Base-by-base conservation (phyloP, 169 alveolate species). In the Babesia bovis region DNA sequence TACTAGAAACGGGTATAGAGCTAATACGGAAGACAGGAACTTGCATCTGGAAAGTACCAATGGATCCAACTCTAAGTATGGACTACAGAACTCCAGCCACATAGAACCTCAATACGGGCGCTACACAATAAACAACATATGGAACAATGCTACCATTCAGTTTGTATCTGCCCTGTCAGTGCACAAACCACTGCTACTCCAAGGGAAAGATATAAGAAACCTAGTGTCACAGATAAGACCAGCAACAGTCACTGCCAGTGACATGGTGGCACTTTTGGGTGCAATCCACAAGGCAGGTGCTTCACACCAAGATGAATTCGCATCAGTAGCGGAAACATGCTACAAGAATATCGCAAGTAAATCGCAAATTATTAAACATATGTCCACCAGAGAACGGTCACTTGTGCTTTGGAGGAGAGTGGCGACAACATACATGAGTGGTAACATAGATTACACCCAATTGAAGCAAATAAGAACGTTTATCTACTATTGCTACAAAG, bases 371-470 rank as follows among this genome's bases (percentile, higher is more conserved):
- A n/a, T 58, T 23, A 4, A 56, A 12, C 32, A 49, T 41, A 36
- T 72, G 38, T 59, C 47, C 25, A 42, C 50, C 57, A 10, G 69
- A 41, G 83, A 72, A 42, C 40, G 66, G 15, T 49, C 83, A 58
- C 67, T 72, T 25, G 56, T 72, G 55, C 73, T 72, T 26, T 72
- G 69, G 65, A 42, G 70, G 28, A 44, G 57, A 4, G 44, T 72
- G 32, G 61, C 83, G 33, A 72, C 49, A 47, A 9, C 2, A 28
- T 72, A 72, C 55, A 72, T 72, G 83, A 23, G 35, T 28, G 67
- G 9, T 12, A 38, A 45, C 47, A 5, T 36, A 0, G 23, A 17
- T 17, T 36, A 40, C 10, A 9, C 13, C 17, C 44, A 28, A 12
- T 19, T 55, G 30, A 28, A 23, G 42, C 61, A 44, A 50, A 38